phyloP scores from a whole-genome alignment of 805 yeast species.

The Nakazawaea wickerhamii region DNA sequence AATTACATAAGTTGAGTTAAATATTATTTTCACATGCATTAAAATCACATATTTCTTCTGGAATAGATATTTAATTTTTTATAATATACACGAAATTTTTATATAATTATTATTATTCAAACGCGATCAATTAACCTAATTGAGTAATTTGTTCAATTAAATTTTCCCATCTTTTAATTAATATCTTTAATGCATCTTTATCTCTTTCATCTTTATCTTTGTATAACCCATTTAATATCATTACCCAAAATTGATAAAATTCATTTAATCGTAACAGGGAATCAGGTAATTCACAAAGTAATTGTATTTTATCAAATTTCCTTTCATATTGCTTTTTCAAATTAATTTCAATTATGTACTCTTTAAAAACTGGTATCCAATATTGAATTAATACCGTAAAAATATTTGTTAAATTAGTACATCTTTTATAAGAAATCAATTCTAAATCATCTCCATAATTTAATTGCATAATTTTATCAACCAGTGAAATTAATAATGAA shows the following conservation, averaged over 20 bases:
- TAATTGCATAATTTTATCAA: constrained; percentile 45
- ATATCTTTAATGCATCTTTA: constrained; percentile 24
- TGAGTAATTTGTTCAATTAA: constrained; percentile 10
- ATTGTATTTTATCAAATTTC: constrained; percentile 21
- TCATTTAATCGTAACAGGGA: constrained; percentile 24
- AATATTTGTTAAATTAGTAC: constrained; percentile 36
- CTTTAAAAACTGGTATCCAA: constrained; percentile 55
- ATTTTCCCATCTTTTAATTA: constrained; percentile 31
- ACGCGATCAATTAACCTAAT: background rate
- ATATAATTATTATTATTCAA: background rate
- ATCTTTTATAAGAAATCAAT: constrained; percentile 39
- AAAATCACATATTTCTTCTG: background rate
- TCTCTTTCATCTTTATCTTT: constrained; percentile 27
- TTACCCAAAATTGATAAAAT: constrained; percentile 50
- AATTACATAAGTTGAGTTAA: no score
- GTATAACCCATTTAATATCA: constrained; percentile 39
- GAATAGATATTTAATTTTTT: no score
- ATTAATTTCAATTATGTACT: constrained; percentile 30
- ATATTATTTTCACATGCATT: background rate
- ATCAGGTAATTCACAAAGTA: constrained; percentile 24
- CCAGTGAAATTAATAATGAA: constrained; percentile 35
- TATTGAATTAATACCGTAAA: constrained; percentile 37
- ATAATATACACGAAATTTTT: no score
- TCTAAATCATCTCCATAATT: constrained; percentile 56
- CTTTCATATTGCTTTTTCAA: constrained; percentile 15